Percentiles rank a stretch among this genome's conserved stretches.
phyloP scores from a whole-genome alignment of 2,329 filamentous ascomycete species.

The Diaporthe nobilis region DNA sequence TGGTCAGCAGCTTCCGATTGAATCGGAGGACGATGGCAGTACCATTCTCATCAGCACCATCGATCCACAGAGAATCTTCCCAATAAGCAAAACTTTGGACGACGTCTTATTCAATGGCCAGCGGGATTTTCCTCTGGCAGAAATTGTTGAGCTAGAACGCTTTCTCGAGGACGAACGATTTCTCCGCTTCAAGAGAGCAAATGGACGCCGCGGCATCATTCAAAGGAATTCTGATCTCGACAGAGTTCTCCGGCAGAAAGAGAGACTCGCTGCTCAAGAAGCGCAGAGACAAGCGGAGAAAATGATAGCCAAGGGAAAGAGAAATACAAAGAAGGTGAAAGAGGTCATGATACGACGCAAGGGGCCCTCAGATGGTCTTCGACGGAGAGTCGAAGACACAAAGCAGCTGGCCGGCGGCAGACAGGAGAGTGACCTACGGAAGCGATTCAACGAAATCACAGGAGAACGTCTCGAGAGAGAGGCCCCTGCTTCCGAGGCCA shows the following conservation, averaged over 20 bases:
- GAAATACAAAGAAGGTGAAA: constrained; percentile 31
- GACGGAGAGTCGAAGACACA: not conserved
- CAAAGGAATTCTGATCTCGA: not conserved
- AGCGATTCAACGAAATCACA: not conserved
- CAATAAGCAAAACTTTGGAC: not conserved
- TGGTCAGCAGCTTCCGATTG: not conserved
- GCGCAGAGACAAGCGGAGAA: constrained; percentile 2
- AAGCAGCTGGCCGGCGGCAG: not conserved
- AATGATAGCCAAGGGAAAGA: constrained; percentile 12
- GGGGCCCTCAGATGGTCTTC: not conserved
- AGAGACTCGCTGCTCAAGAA: constrained; percentile 10
- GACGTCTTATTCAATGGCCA: not conserved
- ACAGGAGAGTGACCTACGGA: not conserved
- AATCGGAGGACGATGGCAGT: not conserved
- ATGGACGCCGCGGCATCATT: not conserved
- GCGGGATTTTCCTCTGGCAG: not conserved
- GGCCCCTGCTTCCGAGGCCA: too few relatives aligned
- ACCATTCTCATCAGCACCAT: not conserved
- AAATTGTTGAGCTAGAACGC: not conserved
- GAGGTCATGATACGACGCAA: constrained; percentile 35
- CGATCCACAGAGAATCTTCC: not conserved
- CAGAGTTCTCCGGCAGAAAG: constrained; percentile 28
- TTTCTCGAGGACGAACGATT: accelerated
- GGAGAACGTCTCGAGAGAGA: not conserved
- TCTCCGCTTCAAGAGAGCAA: not conserved